Evolutionary conservation across 495 filamentous ascomycete genomes (phyloP).

Genomic region (Trichoderma orchidacearum): DNA sequence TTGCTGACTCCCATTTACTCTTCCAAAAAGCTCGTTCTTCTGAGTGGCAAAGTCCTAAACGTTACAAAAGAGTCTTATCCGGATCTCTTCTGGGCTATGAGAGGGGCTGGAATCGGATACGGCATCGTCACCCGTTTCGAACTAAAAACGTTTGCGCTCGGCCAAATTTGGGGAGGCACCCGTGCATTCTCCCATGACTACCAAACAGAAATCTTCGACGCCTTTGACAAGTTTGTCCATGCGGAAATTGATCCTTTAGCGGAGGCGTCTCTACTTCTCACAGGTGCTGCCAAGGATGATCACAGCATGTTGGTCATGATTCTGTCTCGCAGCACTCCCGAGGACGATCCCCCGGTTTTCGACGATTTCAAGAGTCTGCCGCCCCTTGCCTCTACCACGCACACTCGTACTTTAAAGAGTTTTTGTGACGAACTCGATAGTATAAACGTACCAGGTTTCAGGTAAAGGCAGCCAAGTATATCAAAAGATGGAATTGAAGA

Average conservation of each 20-base stretch:
- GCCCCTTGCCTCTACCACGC: background rate
- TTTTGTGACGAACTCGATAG: background rate
- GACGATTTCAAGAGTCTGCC: background rate
- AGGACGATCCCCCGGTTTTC: background rate
- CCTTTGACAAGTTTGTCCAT: background rate
- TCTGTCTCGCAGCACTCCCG: background rate
- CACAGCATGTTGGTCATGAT: background rate
- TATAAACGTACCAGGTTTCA: background rate
- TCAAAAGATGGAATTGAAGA: background rate
- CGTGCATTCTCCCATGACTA: background rate
- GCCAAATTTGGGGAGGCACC: background rate
- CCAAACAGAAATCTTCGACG: background rate
- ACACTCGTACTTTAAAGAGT: background rate
- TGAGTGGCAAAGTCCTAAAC: background rate
- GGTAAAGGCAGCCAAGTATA: background rate
- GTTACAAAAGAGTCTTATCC: background rate
- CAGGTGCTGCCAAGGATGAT: background rate
- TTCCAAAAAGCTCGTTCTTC: background rate
- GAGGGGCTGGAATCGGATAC: conserved; percentile 27
- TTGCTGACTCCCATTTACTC: background rate
- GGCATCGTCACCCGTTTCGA: conserved; percentile 31
- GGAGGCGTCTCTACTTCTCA: background rate
- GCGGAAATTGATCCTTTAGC: background rate
- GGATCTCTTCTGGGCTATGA: conserved; percentile 25
- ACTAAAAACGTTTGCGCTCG: conserved; percentile 20